Evolutionary conservation across 345 rosid species (phyloP).

Genomic region (Hypericum androsaemum): DNA sequence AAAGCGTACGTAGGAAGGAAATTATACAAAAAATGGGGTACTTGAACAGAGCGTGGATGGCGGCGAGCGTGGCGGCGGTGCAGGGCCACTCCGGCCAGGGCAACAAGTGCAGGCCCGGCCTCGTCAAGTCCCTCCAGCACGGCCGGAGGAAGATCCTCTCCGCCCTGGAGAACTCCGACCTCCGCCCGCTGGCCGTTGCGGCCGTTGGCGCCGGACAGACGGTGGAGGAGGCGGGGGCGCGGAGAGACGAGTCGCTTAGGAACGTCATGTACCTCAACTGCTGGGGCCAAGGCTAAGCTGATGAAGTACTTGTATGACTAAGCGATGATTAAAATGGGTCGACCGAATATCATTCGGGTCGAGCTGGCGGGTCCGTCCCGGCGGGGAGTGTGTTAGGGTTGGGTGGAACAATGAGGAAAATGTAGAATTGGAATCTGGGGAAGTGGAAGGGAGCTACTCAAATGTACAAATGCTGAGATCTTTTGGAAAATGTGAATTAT

Average conservation of each 20-base stretch:
- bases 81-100: constrained; percentile 64
- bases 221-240: constrained; percentile 12
- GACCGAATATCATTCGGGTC: too few relatives aligned
- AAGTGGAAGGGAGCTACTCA: too few relatives aligned
- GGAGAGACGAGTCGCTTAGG: constrained; percentile 61
- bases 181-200: constrained; percentile 38
- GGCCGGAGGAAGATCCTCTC: constrained; percentile 33
- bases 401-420: too few relatives aligned
- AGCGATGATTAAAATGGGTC: too few relatives aligned
- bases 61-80: constrained; percentile 55
- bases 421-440: too few relatives aligned
- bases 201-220: constrained; percentile 17
- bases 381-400: too few relatives aligned
- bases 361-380: too few relatives aligned
- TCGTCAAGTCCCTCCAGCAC: constrained; percentile 31
- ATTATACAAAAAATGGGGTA: constrained; percentile 29
- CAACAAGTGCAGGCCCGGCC: constrained; percentile 32
- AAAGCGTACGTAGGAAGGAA: too few relatives aligned
- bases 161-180: constrained; percentile 11
- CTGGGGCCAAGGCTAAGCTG: constrained; percentile 55
- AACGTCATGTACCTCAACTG: constrained; percentile 83
- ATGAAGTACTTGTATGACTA: too few relatives aligned
- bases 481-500: too few relatives aligned
- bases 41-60: constrained; percentile 62
- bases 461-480: too few relatives aligned